Conservation (phyloP, 257 asterid genomes). For the Handroanthus guayacan region DNA sequence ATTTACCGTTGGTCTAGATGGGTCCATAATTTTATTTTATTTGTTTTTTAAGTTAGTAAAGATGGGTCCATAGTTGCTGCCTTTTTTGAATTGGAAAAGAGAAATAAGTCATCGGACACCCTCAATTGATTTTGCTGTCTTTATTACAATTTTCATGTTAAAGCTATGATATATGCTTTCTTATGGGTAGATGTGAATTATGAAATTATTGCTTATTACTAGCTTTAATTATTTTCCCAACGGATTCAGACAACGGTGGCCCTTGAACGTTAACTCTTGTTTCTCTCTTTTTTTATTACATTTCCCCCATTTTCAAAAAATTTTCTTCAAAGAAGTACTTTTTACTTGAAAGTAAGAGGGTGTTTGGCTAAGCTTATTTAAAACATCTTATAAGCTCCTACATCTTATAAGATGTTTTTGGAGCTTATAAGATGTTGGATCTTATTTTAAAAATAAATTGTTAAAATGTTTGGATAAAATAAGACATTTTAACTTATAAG, state of each 20-base stretch:
- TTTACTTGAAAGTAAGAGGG: no score
- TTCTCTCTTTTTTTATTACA: background rate
- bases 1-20: background rate
- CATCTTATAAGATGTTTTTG: no score
- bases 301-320: background rate
- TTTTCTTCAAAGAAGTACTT: no score
- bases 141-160: background rate
- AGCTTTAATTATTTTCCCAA: constrained; percentile 37
- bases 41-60: background rate
- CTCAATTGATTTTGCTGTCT: background rate
- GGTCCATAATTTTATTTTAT: background rate
- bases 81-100: no score
- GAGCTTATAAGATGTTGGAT: no score
- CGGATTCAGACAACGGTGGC: constrained; percentile 51
- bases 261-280: constrained; percentile 41
- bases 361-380: no score
- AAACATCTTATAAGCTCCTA: no score
- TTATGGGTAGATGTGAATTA: background rate
- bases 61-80: constrained; percentile 3
- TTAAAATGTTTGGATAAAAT: no score
- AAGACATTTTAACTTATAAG: no score
- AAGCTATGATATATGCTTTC: background rate
- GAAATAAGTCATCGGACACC: no score
- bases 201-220: constrained; percentile 21
- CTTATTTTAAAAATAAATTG: no score